Evolutionary conservation across 306 rosid genomes (phyloP).

Genomic region (Betula pendula): DNA sequence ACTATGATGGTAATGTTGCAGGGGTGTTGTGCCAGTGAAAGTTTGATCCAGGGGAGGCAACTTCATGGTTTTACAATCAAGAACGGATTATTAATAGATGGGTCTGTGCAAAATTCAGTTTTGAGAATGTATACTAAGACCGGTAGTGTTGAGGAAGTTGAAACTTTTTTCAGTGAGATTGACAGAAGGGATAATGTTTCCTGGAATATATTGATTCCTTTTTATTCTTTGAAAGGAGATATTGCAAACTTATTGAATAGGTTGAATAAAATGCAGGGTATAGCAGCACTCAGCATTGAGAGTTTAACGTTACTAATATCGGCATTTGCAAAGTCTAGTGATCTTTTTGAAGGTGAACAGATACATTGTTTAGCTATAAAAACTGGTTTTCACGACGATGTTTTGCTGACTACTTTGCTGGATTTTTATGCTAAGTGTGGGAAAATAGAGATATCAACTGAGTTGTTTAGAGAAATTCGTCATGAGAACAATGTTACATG

Average conservation of each 20-base stretch:
- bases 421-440: conserved; percentile 56
- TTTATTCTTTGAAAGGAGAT: conserved; percentile 37
- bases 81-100: conserved; percentile 40
- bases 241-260: conserved; percentile 29
- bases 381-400: conserved; percentile 48
- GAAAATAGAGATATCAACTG: conserved; percentile 34
- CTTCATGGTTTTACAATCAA: conserved; percentile 48
- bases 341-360: conserved; percentile 43
- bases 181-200: conserved; percentile 43
- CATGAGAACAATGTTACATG: conserved; percentile 39
- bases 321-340: conserved; percentile 37
- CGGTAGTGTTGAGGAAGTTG: conserved; percentile 34
- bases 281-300: conserved; percentile 27
- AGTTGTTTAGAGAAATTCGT: conserved; percentile 38
- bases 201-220: conserved; percentile 47
- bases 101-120: conserved; percentile 43
- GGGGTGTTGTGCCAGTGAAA: conserved; percentile 32
- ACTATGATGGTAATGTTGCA: conserved; percentile 52
- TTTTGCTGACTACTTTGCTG: conserved; percentile 49
- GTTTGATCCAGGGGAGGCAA: conserved; percentile 35
- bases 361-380: conserved; percentile 42
- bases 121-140: conserved; percentile 48
- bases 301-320: conserved; percentile 49
- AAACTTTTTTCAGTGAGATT: conserved; percentile 39
- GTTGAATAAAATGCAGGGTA: conserved; percentile 36